phyloP scores from a whole-genome alignment of 129 eudicot species.

The carrot (Daucus carota) region DNA sequence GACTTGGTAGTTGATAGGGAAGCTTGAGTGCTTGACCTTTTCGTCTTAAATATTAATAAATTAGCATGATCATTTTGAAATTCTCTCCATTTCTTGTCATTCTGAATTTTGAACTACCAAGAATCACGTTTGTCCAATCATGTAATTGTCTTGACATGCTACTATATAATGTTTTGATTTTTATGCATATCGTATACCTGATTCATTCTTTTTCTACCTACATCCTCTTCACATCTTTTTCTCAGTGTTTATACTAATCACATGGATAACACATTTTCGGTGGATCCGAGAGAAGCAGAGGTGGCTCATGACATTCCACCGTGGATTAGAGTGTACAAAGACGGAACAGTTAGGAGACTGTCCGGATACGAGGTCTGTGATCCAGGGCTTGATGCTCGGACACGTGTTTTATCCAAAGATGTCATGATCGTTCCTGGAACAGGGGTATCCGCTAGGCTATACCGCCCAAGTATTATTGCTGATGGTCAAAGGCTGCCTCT shows the following conservation, averaged over 20 bases:
- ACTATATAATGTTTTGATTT: neutral
- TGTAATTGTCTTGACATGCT: neutral
- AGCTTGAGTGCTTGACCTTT: too few species aligned
- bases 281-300: neutral
- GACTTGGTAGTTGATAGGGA: too few species aligned
- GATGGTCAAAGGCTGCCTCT: neutral
- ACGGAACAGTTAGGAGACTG: conserved; percentile 18
- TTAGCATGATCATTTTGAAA: neutral
- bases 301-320: conserved; percentile 13
- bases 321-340: conserved; percentile 24
- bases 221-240: neutral
- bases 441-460: conserved; percentile 28
- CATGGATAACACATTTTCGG: neutral
- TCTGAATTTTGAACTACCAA: neutral
- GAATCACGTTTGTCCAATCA: too few species aligned
- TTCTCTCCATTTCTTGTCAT: neutral
- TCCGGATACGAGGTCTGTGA: conserved; percentile 12
- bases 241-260: neutral
- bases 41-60: too few species aligned
- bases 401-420: conserved; percentile 41
- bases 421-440: conserved; percentile 16
- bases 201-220: conserved; percentile 17
- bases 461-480: conserved; percentile 20
- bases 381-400: conserved; percentile 13
- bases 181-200: neutral